Evolutionary conservation across 2,329 filamentous ascomycete genomes (phyloP), one percentile per base, ranked within the genome.

Genomic region (Hypoxylon sp.): DNA sequence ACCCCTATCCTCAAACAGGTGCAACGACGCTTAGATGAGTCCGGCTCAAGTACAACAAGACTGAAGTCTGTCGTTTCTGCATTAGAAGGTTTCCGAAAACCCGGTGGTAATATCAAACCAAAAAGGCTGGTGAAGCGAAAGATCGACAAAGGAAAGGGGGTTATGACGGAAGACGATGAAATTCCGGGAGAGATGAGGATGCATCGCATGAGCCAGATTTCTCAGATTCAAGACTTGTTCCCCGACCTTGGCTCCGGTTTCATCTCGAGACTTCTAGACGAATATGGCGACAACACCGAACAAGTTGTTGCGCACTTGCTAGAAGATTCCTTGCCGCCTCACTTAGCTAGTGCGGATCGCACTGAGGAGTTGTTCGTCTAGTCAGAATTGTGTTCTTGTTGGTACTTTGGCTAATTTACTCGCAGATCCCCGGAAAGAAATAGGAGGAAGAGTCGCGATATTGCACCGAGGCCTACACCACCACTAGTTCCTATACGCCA

Each of bases 171-270:
- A 41, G 79, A 80, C 2, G 76, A 79, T 6, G 81, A 85, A 5
- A 69, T 75, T 5, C 74, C 80, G 5, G 79, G 78, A 2, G 83
- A 86, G 46, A 82, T 94, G 34, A 93, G 96, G 75, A 82, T 95
- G 21, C 93, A 97, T 79, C 90, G 86, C 45, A 91, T 97, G 88
- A 94, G 91, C 73, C 88, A 95, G 52, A 89, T 98, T 56, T 91
- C 91, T 0, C 93, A 97, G 77, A 86, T 99, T n/a, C 94, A 97
- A 76, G 95, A 99, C 76, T 84, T 98, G 0, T 98, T 98, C 75
- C 93, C 95, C 0, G 89, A 97, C 68, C 83, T 98, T 9, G 94
- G 94, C 4, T 90, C 92, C 3, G 92, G 87, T 0, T 98, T 97
- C 76, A 83, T 98, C 14, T 85, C 92, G 17, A 91, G 87, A 73